Percentiles rank a stretch among this genome's conserved stretches.
phyloP scores from a whole-genome alignment of 371 early-diverging fungal species.

The Rhizopus delemar region DNA sequence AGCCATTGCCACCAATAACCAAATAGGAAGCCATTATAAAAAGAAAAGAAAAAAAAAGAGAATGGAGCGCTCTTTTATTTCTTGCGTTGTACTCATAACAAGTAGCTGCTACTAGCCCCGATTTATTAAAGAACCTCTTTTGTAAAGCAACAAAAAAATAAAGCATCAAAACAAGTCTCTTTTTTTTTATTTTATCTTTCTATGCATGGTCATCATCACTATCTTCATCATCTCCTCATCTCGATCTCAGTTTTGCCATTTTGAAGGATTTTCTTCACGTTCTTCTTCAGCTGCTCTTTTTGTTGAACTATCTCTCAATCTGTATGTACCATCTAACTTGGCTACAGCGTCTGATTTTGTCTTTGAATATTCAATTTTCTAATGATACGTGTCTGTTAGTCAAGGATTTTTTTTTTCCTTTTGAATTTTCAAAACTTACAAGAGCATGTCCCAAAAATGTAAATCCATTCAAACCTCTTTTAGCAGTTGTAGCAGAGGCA shows the following conservation, averaged over 20 bases:
- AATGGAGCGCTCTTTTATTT: neutral
- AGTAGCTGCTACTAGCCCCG: too few relatives aligned
- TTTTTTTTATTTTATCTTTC: neutral
- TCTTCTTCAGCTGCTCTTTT: conserved; percentile 33
- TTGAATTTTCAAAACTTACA: conserved; percentile 48
- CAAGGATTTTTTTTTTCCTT: neutral
- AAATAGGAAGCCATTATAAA: conserved; percentile 55
- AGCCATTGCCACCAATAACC: conserved; percentile 90
- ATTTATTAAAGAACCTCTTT: too few relatives aligned
- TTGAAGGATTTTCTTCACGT: conserved; percentile 18
- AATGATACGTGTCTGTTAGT: conserved; percentile 2
- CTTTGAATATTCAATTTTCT: conserved; percentile 81
- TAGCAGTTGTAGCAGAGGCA: conserved; percentile 73
- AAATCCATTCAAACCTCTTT: conserved; percentile 77
- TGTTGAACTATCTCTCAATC: conserved; percentile 26
- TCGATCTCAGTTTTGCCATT: conserved; percentile 24
- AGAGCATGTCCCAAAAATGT: conserved; percentile 73
- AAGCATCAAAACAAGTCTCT: too few relatives aligned
- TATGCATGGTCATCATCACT: conserved; percentile 32
- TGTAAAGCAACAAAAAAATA: too few relatives aligned
- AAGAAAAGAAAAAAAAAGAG: neutral
- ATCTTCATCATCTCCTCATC: conserved; percentile 33
- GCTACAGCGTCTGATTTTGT: conserved; percentile 77
- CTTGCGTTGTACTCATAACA: too few relatives aligned
- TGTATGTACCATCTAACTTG: conserved; percentile 67